A percentile compares a stretch with the other conserved stretches of the same genome.
Conservation (phyloP, 2,329 filamentous ascomycete species). For the Phaeosphaeriaceae sp. region DNA sequence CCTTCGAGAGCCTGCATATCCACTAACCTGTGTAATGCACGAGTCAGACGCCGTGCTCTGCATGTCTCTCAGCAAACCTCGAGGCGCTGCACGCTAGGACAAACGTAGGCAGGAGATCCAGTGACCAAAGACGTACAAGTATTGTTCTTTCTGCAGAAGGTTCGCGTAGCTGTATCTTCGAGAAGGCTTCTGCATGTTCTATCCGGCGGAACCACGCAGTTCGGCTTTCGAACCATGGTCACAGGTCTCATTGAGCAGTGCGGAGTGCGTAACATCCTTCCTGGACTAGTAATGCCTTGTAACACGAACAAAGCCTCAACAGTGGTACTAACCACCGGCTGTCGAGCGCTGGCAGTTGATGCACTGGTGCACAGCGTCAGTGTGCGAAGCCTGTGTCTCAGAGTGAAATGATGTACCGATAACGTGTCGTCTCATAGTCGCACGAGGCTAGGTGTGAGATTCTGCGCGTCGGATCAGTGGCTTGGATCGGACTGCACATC, state of each 20-base stretch:
- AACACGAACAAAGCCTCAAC: conserved; percentile 35
- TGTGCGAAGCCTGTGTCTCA: conserved; percentile 18
- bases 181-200: neutral
- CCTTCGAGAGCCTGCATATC: conserved; percentile 3
- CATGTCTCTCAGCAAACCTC: neutral
- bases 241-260: conserved; percentile 10
- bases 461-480: conserved; percentile 32
- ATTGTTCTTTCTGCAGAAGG: neutral
- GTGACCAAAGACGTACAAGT: neutral
- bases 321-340: conserved; percentile 35
- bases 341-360: conserved; percentile 32
- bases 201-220: neutral
- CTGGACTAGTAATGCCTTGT: conserved; percentile 28
- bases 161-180: neutral
- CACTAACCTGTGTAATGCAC: conserved; percentile 8
- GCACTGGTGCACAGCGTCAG: conserved; percentile 30
- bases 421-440: conserved; percentile 32
- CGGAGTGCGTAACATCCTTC: conserved; percentile 15
- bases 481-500: conserved; percentile 21
- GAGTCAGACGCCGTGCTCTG: conserved; percentile 11
- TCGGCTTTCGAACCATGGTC: neutral
- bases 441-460: conserved; percentile 21
- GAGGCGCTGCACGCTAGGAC: neutral
- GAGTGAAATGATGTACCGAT: conserved; percentile 20
- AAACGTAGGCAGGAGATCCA: neutral